Conservation (phyloP, 768 basidiomycete species). For the Exidia glandulosa region DNA sequence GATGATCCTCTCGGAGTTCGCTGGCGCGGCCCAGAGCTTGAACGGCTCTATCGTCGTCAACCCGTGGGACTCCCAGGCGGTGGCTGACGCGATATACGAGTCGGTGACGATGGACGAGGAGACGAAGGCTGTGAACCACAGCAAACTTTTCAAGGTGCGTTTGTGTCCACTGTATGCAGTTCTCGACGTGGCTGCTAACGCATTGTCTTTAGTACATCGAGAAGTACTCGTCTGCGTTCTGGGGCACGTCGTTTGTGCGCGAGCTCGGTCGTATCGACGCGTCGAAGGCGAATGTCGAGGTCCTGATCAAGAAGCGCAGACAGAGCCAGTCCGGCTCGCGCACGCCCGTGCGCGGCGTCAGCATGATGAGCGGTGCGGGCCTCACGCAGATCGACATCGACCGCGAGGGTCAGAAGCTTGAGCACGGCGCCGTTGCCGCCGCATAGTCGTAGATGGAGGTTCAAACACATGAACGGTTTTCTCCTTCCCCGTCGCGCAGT, state of each 20-base stretch:
- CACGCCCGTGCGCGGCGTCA: background rate
- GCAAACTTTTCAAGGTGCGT: conserved; percentile 78
- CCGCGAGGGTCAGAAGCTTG: background rate
- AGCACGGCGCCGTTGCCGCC: background rate
- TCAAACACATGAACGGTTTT: background rate
- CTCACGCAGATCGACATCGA: background rate
- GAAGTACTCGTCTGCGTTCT: conserved; percentile 88
- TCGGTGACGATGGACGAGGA: conserved; percentile 83
- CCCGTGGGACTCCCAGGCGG: conserved; percentile 98
- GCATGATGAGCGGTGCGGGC: background rate
- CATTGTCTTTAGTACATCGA: conserved; percentile 51
- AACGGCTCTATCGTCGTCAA: conserved; percentile 97
- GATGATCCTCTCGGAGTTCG: conserved; percentile 97
- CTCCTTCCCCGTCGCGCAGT: no score
- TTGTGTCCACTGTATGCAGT: background rate
- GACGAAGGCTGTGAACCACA: conserved; percentile 81
- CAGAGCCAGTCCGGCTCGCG: background rate
- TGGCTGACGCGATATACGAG: conserved; percentile 93
- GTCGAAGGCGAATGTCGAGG: background rate
- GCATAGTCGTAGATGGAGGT: background rate
- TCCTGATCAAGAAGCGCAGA: background rate
- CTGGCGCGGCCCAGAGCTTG: conserved; percentile 90
- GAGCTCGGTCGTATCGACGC: conserved; percentile 47
- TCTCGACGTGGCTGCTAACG: background rate
- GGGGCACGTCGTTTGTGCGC: conserved; percentile 82